Evolutionary conservation across 2,329 filamentous ascomycete species (phyloP), one percentile per base, ranked within the genome.

Genomic region (Clarireedia monteithiana): DNA sequence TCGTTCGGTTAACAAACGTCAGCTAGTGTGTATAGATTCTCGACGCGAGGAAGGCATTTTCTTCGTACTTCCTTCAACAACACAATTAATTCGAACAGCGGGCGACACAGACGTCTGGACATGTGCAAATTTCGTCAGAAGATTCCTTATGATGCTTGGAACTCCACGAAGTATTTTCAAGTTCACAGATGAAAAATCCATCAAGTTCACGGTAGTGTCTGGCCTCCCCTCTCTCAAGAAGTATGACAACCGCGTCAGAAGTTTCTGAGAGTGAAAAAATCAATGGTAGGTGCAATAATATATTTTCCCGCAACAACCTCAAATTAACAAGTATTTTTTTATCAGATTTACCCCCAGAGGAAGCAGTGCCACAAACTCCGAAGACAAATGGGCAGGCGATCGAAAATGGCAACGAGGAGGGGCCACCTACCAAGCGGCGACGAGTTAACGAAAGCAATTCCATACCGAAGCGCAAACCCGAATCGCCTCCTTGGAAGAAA

Each of bases 401-500:
- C 30, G 62, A 66, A 47, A 61, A 58, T 46, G 56, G 38, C 57
- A 66, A 71, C 60, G 70, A 72, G 50, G 72, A 75, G 47, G 77
- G 76, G 58, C 77, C 76, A 53, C 82, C 82, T 26, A 71, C 76
- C 15, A 91, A 91, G 71, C 82, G 86, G 68, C 84, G 83, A 60
- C 83, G 83, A 68, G 76, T 81, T 30, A 75, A 69, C 60, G 78
- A 74, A 24, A 74, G 76, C 55, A 61, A 71, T 58, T 69, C 75
- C 59, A 71, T 75, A 59, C 70, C 74, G 60, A 72, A 75, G 59
- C 66, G 71, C 66, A 76, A 85, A 73, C 74, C 75, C 53, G 77
- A 80, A 58, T 97, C 92, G 60, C 94, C 94, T 62, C 94, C 94
- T 23, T 99, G 94, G 94, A 97, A 94, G 75, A 89, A 84, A 67